phyloP scores from a whole-genome alignment of 495 filamentous ascomycete species.

The Penicillium angulare region DNA sequence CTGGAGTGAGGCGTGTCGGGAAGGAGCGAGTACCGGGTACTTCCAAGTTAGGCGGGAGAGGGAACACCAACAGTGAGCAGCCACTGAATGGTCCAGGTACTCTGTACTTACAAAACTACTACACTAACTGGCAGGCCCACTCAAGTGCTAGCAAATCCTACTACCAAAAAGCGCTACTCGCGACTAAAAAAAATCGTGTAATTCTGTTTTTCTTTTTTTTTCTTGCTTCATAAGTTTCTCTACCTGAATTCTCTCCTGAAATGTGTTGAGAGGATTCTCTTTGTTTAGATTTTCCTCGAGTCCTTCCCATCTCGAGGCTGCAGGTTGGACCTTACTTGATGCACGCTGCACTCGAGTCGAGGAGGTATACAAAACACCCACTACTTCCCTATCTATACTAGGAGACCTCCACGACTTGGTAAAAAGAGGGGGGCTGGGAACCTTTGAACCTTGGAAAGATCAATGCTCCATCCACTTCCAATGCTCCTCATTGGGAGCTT shows the following conservation, averaged over 20 bases:
- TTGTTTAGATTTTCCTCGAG: slow-evolving; percentile 29
- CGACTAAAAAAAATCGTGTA: slow-evolving; percentile 8
- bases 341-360: slow-evolving; percentile 12
- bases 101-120: slow-evolving; percentile 7
- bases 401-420: too few species aligned
- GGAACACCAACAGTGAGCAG: too few species aligned
- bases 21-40: slow-evolving; percentile 14
- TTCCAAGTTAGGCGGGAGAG: neutral
- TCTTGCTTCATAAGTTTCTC: neutral
- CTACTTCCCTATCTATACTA: too few species aligned
- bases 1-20: slow-evolving; percentile 15
- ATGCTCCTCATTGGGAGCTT: too few species aligned
- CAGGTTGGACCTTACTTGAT: slow-evolving; percentile 25
- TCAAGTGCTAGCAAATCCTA: too few species aligned
- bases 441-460: too few species aligned
- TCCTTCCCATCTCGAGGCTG: slow-evolving; percentile 15
- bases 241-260: neutral
- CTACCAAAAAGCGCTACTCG: too few species aligned
- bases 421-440: slow-evolving; percentile 4
- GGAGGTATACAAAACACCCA: neutral
- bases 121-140: slow-evolving; percentile 8
- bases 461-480: too few species aligned
- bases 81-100: slow-evolving; percentile 4
- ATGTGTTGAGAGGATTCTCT: neutral
- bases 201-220: too few species aligned